Base-by-base conservation (phyloP, 148 eudicot species). In the Fagopyrum homotropicum region DNA sequence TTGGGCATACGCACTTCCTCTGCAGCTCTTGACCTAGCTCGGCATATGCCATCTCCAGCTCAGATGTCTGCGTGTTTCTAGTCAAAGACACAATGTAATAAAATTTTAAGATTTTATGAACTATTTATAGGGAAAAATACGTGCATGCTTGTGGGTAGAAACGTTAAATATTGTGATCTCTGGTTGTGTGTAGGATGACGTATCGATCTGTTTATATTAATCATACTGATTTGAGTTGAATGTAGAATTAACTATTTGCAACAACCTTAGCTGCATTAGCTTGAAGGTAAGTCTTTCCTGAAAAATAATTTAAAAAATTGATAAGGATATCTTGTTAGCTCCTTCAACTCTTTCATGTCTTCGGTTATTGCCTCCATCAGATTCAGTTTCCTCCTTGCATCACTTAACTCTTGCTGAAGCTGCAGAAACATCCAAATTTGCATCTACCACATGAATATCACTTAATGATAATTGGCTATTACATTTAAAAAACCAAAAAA, bases 1-100 rank as follows among this genome's bases (percentile, higher is more conserved):
- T 75, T 45, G 92, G 92, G 75, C 98, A 93, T 69, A 88, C 30
- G 60, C 84, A 86, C 75, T 79, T 86, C 76, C 74, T 88, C 86
- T 93, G 96, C 87, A 93, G 77, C 83, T 89, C 88, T 56, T 93
- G 90, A 72, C 88, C 84, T 49, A 85, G 79, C 63, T 86, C 77
- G 75, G 89, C 86, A 85, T 79, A 83, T 29, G 35, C 77, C 76
- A 79, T 78, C 78, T 93, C 98, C 74, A 84, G 15, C 77, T 82
- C 80, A 7, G 98, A 80, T 77, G 85, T 85, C 92, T 82, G 92
- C 96, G 69, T 90, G 79, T 81, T 80, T 75, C 79, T 50, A 73
- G 90, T 88, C 73, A 90, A 90, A 77, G 90, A 79, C 40, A 79
- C 30, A 74, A 51, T 55, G 35, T 64, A 78, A 66, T 46, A 69